Evolutionary conservation across 345 rosid species (phyloP).

Genomic region (Mangifera indica): DNA sequence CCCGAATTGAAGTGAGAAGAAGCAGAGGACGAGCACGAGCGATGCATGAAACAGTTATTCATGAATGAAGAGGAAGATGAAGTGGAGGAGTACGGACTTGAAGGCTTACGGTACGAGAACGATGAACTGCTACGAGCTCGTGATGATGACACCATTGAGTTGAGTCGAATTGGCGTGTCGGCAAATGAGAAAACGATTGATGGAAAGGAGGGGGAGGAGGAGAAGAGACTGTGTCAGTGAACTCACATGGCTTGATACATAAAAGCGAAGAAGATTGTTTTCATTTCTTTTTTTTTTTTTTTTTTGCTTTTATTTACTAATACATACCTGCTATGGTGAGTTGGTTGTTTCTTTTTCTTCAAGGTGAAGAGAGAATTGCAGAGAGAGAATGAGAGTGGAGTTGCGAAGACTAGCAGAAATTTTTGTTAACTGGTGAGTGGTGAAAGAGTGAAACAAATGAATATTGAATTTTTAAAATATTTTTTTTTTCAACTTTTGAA

Average conservation of each 20-base stretch:
- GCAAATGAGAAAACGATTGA: slow-evolving; percentile 20
- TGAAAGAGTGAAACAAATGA: slow-evolving; percentile 24
- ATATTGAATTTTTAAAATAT: slow-evolving; percentile 8
- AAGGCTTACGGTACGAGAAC: slow-evolving; percentile 67
- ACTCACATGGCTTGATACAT: slow-evolving; percentile 72
- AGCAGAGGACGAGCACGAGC: slow-evolving; percentile 71
- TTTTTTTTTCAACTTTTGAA: not conserved
- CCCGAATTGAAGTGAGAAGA: slow-evolving; percentile 51
- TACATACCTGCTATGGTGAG: slow-evolving; percentile 21
- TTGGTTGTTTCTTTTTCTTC: slow-evolving; percentile 63
- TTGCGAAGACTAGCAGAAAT: slow-evolving; percentile 16
- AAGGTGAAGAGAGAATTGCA: slow-evolving; percentile 54
- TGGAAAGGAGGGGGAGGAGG: slow-evolving; percentile 18
- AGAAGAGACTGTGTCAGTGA: slow-evolving; percentile 66
- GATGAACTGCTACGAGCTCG: slow-evolving; percentile 89
- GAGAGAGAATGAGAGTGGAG: slow-evolving; percentile 30
- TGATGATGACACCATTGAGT: slow-evolving; percentile 70
- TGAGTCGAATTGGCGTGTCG: slow-evolving; percentile 43
- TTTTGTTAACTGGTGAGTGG: slow-evolving; percentile 18
- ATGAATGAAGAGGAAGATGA: slow-evolving; percentile 72
- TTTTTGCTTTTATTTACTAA: slow-evolving; percentile 7
- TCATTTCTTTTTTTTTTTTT: not conserved
- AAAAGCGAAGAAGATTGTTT: slow-evolving; percentile 50
- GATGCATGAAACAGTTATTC: slow-evolving; percentile 63
- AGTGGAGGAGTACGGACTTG: slow-evolving; percentile 74